Base-by-base conservation (phyloP, 805 yeast genomes). In the Candida montana region DNA sequence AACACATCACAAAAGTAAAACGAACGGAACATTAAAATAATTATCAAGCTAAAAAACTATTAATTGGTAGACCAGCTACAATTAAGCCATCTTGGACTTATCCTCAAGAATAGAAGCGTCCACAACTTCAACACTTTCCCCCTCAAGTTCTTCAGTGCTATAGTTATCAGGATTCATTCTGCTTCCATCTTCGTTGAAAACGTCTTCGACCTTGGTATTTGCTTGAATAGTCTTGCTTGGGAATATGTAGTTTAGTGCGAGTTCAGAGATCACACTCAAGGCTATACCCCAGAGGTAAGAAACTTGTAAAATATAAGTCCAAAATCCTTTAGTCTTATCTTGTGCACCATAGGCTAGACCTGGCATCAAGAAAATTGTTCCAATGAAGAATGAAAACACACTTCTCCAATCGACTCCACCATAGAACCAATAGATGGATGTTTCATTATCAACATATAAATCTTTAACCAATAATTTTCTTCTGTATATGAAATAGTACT, bases 381-480 rank as follows among this genome's bases (percentile, higher is more conserved):
- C 57, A 23, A 54, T 16, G 9, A 48, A 20, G 23, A 50, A 50
- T 7, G 58, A 47, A 9, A 33, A 42, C n/a, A 53, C 35, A 10
- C 53, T 41, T 44, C 61, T 51, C 61, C 60, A 57, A 45, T 57
- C 57, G 30, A 50, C n/a, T 10, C 60, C 60, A 15, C 44, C 39
- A 30, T 41, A 42, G 33, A 45, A 47, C 51, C 51, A 48, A 35
- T 55, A 49, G 31, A 50, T 51, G 6, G 56, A 52, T 28, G 33
- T 30, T 11, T 11, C 16, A 18, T 33, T 33, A 5, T 36, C 24
- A 24, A 46, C 36, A 33, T 52, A 52, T 3, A 52, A 40, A 23
- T 52, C 54, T 31, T 49, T 47, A 28, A 54, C 18, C 13, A 49
- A 30, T 20, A 52, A 34, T 33, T 50, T 53, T 35, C 48, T 42